Evolutionary conservation across 2,329 filamentous ascomycete genomes (phyloP).

Genomic region (Arthrobotrys megalospora): DNA sequence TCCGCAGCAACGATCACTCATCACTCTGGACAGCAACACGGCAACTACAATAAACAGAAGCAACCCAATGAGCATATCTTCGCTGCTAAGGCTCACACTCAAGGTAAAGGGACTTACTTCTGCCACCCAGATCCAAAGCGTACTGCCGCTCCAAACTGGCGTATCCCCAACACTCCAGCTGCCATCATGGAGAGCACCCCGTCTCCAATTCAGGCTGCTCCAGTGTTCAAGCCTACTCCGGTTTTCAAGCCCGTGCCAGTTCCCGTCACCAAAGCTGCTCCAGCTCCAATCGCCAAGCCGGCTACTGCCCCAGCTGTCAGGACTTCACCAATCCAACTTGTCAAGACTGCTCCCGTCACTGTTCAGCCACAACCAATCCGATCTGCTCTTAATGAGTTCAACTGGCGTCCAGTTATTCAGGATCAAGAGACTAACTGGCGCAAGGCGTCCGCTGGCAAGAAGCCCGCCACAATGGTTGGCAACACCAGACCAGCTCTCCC

Average conservation of each 20-base stretch:
- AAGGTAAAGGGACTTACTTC: slow-evolving; percentile 28
- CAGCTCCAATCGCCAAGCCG: not conserved
- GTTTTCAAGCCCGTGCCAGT: not conserved
- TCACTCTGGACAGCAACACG: slow-evolving; percentile 1
- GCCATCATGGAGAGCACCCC: not conserved
- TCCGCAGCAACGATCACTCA: slow-evolving; percentile 33
- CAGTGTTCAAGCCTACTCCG: not conserved
- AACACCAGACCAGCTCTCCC: slow-evolving; percentile 11
- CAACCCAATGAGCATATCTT: slow-evolving; percentile 11
- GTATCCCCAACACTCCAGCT: slow-evolving; percentile 27
- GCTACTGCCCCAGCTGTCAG: not conserved
- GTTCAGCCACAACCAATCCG: slow-evolving; percentile 35
- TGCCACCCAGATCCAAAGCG: slow-evolving; percentile 49
- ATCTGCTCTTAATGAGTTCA: slow-evolving; percentile 45
- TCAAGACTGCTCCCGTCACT: not conserved
- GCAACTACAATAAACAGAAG: not conserved
- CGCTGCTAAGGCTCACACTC: not conserved
- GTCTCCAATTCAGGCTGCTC: not conserved
- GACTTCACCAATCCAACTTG: not conserved
- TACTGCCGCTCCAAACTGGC: slow-evolving; percentile 52
- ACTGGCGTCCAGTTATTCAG: slow-evolving; percentile 56
- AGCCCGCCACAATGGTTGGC: not conserved
- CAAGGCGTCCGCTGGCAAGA: not conserved
- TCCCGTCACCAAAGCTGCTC: not conserved
- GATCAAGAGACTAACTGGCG: slow-evolving; percentile 23